Conservation (phyloP, 345 rosid species). For the Draba incana region DNA sequence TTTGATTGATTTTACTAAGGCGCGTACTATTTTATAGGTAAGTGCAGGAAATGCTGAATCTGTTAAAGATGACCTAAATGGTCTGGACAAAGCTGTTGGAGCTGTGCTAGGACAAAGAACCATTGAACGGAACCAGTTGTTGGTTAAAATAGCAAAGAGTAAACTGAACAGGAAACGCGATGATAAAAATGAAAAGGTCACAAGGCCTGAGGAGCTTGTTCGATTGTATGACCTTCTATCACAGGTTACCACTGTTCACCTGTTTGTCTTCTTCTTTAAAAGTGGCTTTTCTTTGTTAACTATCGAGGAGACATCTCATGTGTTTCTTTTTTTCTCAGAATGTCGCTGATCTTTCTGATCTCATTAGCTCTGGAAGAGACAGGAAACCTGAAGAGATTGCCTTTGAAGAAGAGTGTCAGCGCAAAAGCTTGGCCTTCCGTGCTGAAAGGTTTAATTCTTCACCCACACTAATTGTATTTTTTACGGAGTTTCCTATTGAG, state of each 20-base stretch:
- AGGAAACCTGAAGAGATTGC: slow-evolving; percentile 87
- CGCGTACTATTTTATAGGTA: slow-evolving; percentile 49
- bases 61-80: slow-evolving; percentile 90
- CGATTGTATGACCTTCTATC: slow-evolving; percentile 86
- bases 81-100: slow-evolving; percentile 96
- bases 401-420: slow-evolving; percentile 78
- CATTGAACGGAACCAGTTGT: slow-evolving; percentile 87
- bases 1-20: slow-evolving; percentile 27
- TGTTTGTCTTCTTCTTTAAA: slow-evolving; percentile 12
- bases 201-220: slow-evolving; percentile 98
- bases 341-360: slow-evolving; percentile 94
- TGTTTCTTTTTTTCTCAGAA: slow-evolving; percentile 58
- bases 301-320: slow-evolving; percentile 19
- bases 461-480: slow-evolving; percentile 16
- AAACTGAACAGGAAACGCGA: slow-evolving; percentile 79
- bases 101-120: slow-evolving; percentile 91
- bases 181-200: slow-evolving; percentile 84
- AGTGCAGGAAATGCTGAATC: slow-evolving; percentile 93
- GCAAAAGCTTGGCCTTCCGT: slow-evolving; percentile 73
- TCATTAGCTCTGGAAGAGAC: slow-evolving; percentile 96
- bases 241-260: slow-evolving; percentile 58
- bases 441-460: slow-evolving; percentile 77
- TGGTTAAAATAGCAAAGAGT: slow-evolving; percentile 89
- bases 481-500: slow-evolving; percentile 9
- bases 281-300: slow-evolving; percentile 5